Percentiles rank a stretch among this genome's conserved stretches.
These are phyloP conservation scores for Puccinia horiana DNA, from an alignment of 1,284 basidiomycete genomes.

Conservation along the genomic window DNA sequence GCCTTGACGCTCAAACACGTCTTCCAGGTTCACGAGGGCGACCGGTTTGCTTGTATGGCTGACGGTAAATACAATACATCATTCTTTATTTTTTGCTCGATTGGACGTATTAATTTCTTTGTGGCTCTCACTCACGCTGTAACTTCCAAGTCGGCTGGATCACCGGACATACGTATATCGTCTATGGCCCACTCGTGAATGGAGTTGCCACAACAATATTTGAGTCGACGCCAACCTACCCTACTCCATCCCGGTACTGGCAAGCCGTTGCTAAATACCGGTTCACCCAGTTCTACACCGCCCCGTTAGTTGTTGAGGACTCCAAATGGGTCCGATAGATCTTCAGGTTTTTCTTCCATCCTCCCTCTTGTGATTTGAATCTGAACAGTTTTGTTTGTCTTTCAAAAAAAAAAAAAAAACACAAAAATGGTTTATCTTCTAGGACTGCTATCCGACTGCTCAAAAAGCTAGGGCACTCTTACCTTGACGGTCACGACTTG, in stretches of 20 bases:
- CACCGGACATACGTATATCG: constrained; percentile 95
- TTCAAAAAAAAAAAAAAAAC: too few relatives aligned
- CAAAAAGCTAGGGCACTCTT: constrained; percentile 80
- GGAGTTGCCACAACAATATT: constrained; percentile 91
- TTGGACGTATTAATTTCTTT: constrained; percentile 53
- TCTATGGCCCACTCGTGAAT: constrained; percentile 86
- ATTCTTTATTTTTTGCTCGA: constrained; percentile 53
- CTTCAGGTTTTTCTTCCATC: neutral
- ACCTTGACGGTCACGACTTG: constrained; percentile 82
- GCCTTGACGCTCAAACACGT: constrained; percentile 72
- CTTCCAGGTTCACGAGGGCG: constrained; percentile 79
- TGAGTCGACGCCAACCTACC: constrained; percentile 96
- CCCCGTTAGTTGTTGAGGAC: constrained; percentile 65
- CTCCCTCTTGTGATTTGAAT: neutral
- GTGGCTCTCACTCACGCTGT: neutral
- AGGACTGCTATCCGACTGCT: constrained; percentile 78
- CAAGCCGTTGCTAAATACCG: constrained; percentile 89
- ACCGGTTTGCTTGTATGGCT: constrained; percentile 90
- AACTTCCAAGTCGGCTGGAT: constrained; percentile 83
- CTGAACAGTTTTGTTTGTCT: neutral
- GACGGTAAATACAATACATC: constrained; percentile 62
- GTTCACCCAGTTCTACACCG: constrained; percentile 67
- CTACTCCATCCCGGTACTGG: constrained; percentile 95
- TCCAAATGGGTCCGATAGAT: constrained; percentile 73
- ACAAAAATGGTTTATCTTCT: constrained; percentile 3